Evolutionary conservation across 345 rosid genomes (phyloP).

Genomic region (Kernera saxatilis): DNA sequence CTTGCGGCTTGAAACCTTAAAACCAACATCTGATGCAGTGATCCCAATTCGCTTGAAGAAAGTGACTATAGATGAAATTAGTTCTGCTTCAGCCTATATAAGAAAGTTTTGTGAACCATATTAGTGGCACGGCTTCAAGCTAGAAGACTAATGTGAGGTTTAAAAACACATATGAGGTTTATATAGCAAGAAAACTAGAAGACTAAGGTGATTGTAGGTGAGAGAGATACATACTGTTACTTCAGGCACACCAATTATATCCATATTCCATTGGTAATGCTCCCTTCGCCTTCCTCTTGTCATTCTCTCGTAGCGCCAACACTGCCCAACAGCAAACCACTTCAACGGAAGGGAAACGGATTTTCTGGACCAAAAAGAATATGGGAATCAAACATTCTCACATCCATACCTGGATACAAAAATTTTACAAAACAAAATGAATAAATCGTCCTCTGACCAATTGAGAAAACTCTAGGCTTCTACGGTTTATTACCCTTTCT

Average conservation of each 20-base stretch:
- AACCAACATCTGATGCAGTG: constrained; percentile 79
- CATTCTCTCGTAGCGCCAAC: constrained; percentile 99
- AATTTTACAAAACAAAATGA: constrained; percentile 33
- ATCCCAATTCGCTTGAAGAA: constrained; percentile 85
- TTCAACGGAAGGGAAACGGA: constrained; percentile 84
- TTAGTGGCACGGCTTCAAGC: not conserved
- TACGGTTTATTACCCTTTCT: constrained; percentile 61
- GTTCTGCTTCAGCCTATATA: constrained; percentile 92
- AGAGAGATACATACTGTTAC: constrained; percentile 52
- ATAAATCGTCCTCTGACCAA: not conserved
- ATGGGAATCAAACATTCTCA: constrained; percentile 59
- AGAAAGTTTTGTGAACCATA: not conserved
- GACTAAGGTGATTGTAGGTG: not conserved
- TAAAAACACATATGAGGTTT: not conserved
- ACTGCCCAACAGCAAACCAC: constrained; percentile 96
- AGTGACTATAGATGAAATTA: constrained; percentile 68
- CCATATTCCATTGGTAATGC: constrained; percentile 99
- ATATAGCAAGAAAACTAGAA: constrained; percentile 6
- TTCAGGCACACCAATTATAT: constrained; percentile 86
- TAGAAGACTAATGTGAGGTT: too few species aligned
- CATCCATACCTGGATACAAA: constrained; percentile 57
- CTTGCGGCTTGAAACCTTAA: constrained; percentile 95
- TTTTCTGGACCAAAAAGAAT: constrained; percentile 76
- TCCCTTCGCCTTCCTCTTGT: constrained; percentile 94
- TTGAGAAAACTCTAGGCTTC: not conserved